Evolutionary conservation across 352 stramenopile genomes (phyloP).

Genomic region (Thalassiosira mediterranea): DNA sequence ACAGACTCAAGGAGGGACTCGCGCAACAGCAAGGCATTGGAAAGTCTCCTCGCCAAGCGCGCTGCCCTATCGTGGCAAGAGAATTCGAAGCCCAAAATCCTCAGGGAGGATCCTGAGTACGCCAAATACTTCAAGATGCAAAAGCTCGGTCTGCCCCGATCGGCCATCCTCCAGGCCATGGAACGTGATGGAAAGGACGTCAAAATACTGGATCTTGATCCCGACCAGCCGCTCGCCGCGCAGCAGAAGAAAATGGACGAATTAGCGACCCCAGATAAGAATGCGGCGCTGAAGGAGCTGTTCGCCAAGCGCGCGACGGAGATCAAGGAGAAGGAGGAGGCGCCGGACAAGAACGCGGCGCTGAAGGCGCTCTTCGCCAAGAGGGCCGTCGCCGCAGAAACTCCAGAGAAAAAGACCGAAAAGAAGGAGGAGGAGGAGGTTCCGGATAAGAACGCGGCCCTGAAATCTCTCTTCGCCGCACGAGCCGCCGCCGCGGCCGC

Average conservation of each 20-base stretch:
- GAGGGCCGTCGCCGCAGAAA: constrained; percentile 4
- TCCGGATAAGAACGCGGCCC: too few relatives aligned
- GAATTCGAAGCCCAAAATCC: constrained; percentile 46
- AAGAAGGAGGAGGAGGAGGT: too few relatives aligned
- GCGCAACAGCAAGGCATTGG: constrained; percentile 33
- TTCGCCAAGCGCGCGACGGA: constrained; percentile 10
- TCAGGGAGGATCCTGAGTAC: constrained; percentile 71
- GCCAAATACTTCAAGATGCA: constrained; percentile 92
- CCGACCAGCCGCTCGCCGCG: constrained; percentile 24
- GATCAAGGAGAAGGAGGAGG: constrained; percentile 7
- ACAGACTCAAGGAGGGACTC: constrained; percentile 17
- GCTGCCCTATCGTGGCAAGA: constrained; percentile 21
- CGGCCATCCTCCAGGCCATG: constrained; percentile 90
- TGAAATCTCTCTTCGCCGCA: not conserved
- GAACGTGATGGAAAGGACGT: constrained; percentile 85
- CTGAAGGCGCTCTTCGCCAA: constrained; percentile 48
- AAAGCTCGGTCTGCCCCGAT: constrained; percentile 87
- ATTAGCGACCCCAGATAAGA: constrained; percentile 4
- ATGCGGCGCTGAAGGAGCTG: constrained; percentile 16
- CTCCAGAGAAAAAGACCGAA: too few relatives aligned
- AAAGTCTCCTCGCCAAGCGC: constrained; percentile 47
- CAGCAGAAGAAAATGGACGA: constrained; percentile 32
- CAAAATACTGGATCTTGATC: constrained; percentile 57
- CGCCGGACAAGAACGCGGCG: constrained; percentile 25
- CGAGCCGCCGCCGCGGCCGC: not conserved